Conservation (phyloP, 2,329 filamentous ascomycete species). For the Alternaria ethzedia region DNA sequence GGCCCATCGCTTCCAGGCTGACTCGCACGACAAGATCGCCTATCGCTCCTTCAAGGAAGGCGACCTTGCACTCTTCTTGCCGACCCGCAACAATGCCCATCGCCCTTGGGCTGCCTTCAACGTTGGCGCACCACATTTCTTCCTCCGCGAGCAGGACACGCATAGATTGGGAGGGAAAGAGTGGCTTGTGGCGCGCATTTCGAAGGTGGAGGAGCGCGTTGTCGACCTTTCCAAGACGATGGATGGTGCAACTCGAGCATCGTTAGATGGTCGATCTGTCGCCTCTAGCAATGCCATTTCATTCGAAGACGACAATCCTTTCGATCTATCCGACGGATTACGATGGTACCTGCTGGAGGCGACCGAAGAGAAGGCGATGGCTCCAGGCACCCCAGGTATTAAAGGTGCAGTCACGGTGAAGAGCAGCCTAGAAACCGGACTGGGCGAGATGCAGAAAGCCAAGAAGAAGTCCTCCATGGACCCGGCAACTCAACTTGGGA, state of each 20-base stretch:
- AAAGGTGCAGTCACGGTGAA: conserved; percentile 86
- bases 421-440: conserved; percentile 83
- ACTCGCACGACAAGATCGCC: conserved; percentile 94
- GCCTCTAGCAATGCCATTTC: conserved; percentile 62
- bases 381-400: conserved; percentile 86
- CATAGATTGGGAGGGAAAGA: conserved; percentile 86
- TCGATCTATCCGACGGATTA: conserved; percentile 91
- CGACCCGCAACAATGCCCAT: conserved; percentile 91
- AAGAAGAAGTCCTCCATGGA: conserved; percentile 53
- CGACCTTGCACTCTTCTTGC: conserved; percentile 90
- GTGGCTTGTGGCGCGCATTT: conserved; percentile 95
- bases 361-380: conserved; percentile 86
- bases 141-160: conserved; percentile 88
- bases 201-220: conserved; percentile 87
- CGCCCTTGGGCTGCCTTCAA: conserved; percentile 99
- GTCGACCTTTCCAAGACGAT: conserved; percentile 88
- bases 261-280: conserved; percentile 52
- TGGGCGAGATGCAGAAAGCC: conserved; percentile 65
- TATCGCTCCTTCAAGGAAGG: conserved; percentile 96
- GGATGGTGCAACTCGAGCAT: conserved; percentile 54
- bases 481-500: conserved; percentile 66
- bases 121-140: conserved; percentile 95
- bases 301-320: conserved; percentile 91
- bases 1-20: conserved; percentile 78
- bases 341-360: conserved; percentile 97